Percentiles rank a stretch among this genome's conserved stretches.
Evolutionary conservation across 2,329 filamentous ascomycete genomes (phyloP).

Genomic region (Ophiostoma ulmi): DNA sequence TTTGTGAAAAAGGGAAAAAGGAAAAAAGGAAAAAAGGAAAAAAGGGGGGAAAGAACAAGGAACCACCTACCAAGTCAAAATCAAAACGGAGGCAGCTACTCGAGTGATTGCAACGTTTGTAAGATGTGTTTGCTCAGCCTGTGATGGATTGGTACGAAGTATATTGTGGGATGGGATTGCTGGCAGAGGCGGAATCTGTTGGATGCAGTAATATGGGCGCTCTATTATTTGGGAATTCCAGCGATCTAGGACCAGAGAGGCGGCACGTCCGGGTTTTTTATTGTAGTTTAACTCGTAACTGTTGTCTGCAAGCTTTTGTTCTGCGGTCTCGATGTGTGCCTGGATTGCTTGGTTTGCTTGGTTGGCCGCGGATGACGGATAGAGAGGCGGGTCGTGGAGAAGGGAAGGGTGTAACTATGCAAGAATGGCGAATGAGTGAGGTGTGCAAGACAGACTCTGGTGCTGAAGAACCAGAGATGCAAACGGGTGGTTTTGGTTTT

Average conservation of each 20-base stretch:
- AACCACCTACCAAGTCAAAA: neutral
- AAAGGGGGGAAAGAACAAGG: neutral
- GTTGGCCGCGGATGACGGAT: neutral
- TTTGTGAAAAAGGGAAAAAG: neutral
- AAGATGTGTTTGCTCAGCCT: neutral
- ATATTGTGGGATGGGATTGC: neutral
- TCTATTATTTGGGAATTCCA: neutral
- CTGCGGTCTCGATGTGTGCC: neutral
- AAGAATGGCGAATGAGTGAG: neutral
- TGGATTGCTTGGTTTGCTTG: neutral
- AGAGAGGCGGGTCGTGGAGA: neutral
- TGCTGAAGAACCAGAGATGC: neutral
- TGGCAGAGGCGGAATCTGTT: neutral
- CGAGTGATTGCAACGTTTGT: neutral
- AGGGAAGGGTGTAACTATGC: slow-evolving; percentile 3
- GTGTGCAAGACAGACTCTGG: neutral
- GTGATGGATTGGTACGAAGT: neutral
- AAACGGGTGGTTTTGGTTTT: neutral
- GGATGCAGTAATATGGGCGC: neutral
- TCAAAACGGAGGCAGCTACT: neutral
- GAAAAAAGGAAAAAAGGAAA: neutral
- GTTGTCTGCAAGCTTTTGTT: neutral
- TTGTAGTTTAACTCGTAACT: neutral
- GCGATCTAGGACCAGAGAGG: slow-evolving; percentile 9
- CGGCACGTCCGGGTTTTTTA: slow-evolving; percentile 4